Base-by-base conservation (phyloP, 176 grass and related monocot species). In the Eragrostis nindensis region DNA sequence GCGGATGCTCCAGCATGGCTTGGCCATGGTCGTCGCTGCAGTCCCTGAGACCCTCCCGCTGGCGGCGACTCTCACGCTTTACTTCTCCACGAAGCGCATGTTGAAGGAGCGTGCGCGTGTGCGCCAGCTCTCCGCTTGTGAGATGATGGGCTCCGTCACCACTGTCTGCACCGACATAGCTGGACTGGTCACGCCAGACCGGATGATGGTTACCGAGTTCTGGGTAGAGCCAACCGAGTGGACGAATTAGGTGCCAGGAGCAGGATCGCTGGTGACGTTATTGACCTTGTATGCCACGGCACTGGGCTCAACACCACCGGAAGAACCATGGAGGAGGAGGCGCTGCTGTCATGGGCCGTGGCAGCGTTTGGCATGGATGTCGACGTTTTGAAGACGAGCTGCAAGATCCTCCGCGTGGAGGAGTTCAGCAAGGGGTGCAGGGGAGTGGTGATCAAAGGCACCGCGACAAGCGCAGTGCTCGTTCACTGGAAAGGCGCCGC, bases 61-160 rank as follows among this genome's bases (percentile, higher is more conserved):
- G 21, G 94, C 94, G 0, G 92, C 94, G 1, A 97, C 92, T 4
- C 89, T 97, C 0, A 97, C 92, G 10, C 85, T 97, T 0, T 92
- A 92, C 0, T 97, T 94, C 84, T 94, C 94, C 38, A 97, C 92
- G 94, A 97, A 92, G 49, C 47, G 94, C 62, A 97, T 97, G 94
- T 91, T 94, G 52, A 90, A 83, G 85, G 94, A 97, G 49, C 79
- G 92, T 41, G 94, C 92, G 8, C 76, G 92, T 68, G 94, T 97
- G 19, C 91, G 94, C 19, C 77, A 68, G 45, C 92, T 98, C 19
- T 91, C 95, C 2, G 95, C 92, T 2, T 94, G 92, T 79, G 95
- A 98, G 88, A 98, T 92, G 2, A 92, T 98, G 95, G 95, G 95
- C 0, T 94, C 92, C 0, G 90, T 94, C n/a, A 98, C 95, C 12